Evolutionary conservation across 1,139 yeast genomes (phyloP), one percentile per base, ranked within the genome.

Genomic region (Hemisphaericaspora subhashii): DNA sequence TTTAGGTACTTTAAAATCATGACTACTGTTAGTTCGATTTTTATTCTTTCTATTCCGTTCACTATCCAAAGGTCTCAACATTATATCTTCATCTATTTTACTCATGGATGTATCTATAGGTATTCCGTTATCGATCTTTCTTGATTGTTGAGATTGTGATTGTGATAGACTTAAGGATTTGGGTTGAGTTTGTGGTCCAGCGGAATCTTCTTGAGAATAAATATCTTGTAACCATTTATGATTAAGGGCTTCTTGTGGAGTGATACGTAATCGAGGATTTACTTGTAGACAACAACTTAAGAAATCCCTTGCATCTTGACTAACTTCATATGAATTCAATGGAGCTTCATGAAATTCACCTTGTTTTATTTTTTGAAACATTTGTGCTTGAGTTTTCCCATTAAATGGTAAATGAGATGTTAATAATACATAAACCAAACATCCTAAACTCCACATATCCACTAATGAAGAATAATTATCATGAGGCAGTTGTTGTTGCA

Each of bases 371-470:
- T 85, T 85, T 36, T 75, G 75, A 61, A 86, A 87, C 57, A 92
- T 69, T 47, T 85, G 86, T 18, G 86, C 90, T 54, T 90, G 98
- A 0, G 96, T 87, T 39, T 83, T 77, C 1, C 97, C 97, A 56
- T 90, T 88, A 57, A 92, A 92, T 2, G 98, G 98, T 42, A 90
- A 66, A 68, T 88, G 96, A 0, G 94, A 92, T 0, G 98, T 90
- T 39, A 92, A 64, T 28, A 90, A 79, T 9, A 92, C 98, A 62
- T 88, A 92, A 0, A 89, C 84, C 25, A 92, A 66, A 60, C 98
- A 92, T 0, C 98, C 77, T 28, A 72, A 56, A 1, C 97, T 87
- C 98, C 98, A 92, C 72, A 92, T 86, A 60, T 92, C 98, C 5
- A 90, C 98, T 43, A 86, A 72, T 32, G 86, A 83, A 4, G 96